Evolutionary conservation across 2,329 filamentous ascomycete species (phyloP).

Genomic region (Alternaria arborescens): DNA sequence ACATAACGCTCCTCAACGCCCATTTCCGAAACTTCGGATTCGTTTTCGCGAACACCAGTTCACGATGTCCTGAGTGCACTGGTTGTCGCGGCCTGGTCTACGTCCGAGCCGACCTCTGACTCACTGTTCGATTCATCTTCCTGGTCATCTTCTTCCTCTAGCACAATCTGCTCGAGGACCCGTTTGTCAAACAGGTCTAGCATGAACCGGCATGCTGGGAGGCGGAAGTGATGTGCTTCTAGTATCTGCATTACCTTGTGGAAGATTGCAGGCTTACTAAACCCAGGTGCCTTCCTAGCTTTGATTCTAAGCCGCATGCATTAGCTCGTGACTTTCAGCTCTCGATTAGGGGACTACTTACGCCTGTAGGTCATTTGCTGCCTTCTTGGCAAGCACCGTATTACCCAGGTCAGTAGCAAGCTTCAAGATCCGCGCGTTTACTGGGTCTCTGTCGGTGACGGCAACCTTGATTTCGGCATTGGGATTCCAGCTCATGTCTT

Average conservation of each 20-base stretch:
- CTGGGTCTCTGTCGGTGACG: constrained; percentile 66
- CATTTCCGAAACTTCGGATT: constrained; percentile 14
- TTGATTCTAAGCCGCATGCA: constrained; percentile 67
- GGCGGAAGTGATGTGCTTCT: constrained; percentile 87
- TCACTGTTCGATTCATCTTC: constrained; percentile 47
- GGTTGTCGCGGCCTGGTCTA: constrained; percentile 26
- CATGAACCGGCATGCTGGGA: constrained; percentile 87
- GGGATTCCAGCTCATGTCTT: constrained; percentile 43
- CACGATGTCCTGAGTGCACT: constrained; percentile 27
- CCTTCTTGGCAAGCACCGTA: constrained; percentile 88
- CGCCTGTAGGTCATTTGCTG: constrained; percentile 77
- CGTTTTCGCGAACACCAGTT: constrained; percentile 17
- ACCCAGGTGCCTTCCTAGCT: constrained; percentile 75
- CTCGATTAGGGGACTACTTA: constrained; percentile 45
- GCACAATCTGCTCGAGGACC: constrained; percentile 83
- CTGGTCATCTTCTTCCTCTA: constrained; percentile 69
- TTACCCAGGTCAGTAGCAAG: constrained; percentile 90
- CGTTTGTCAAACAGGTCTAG: constrained; percentile 94
- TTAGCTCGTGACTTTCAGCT: constrained; percentile 23
- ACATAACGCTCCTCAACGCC: constrained; percentile 27
- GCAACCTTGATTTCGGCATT: constrained; percentile 62
- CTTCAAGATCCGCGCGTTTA: constrained; percentile 79
- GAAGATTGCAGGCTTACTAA: constrained; percentile 80
- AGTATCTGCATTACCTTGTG: constrained; percentile 84
- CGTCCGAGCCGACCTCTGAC: constrained; percentile 45